Evolutionary conservation across 1,139 yeast genomes (phyloP), one percentile per base, ranked within the genome.

Genomic region (Saccharomyces hybrid): DNA sequence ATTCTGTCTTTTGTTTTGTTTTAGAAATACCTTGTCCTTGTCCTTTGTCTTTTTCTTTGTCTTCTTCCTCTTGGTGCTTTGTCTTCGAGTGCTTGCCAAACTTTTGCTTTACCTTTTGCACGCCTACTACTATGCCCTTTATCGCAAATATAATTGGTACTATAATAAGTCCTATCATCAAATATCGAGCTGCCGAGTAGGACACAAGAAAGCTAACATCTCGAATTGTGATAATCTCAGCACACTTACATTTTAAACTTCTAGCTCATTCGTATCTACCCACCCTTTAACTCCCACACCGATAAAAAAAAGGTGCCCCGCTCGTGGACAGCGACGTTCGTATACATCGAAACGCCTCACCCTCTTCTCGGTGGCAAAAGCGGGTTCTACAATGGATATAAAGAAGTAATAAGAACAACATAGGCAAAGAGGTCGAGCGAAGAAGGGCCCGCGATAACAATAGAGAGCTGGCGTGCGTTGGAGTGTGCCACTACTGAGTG

Each of bases 101-200:
- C 24, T 38, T 38, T 38, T 38, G 19, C 44, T 38, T 38, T 9
- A 19, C 44, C 24, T 38, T 38, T 38, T 38, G 44, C 12, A 38
- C 44, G 44, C 44, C 44, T 19, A 38, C 44, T 38, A 38, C 7
- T 38, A 38, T 38, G 44, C 44, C 44, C 44, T 38, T 38, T 38
- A 38, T 38, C 19, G 44, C 44, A 38, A 38, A 38, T 19, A 38
- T 9, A 38, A 38, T 38, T 19, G 44, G 44, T 38, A 38, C 44
- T 12, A 38, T 12, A 38, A 38, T 38, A 16, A 38, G 44, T 19
- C 44, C 44, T 38, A 38, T 16, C 44, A 38, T 38, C 12, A 38
- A 28, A 38, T 38, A 19, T 38, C 24, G 11, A 38, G 44, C 44
- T 38, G n/a, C 5, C 44, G 19, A 19, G 6, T 9, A 19, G 44